Evolutionary conservation across 164 flowering plant genomes (phyloP), one percentile per base, ranked within the genome.

Genomic region (Vitis rupestris): DNA sequence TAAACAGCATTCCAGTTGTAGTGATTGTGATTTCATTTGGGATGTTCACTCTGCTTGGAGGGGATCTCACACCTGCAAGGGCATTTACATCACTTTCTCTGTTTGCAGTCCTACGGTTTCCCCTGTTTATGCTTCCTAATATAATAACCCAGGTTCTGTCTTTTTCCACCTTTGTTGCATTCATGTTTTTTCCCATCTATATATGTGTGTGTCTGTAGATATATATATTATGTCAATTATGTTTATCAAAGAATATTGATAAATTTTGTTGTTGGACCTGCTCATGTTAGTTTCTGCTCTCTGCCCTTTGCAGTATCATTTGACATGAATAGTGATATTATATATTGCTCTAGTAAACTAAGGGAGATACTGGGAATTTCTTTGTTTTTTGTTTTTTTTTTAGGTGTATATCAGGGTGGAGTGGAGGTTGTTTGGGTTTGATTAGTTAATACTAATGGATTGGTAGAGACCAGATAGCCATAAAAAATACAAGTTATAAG

Each of bases 1-100:
- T 96, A 51, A 93, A 90, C 82, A 91, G 97, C 77, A 83, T 92
- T 59, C 99, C 99, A 3, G 98, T 96, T 65, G 66, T 93, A 74
- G 99, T 96, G 76, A 96, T 96, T 68, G 98, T 96, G 80, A 69
- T 87, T 79, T 91, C 99, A 60, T 96, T 96, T 87, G 99, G 97
- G 59, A n/a, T 90, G 83, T 96, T 83, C 86, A 88, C 97, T 52
- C 78, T 96, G 79, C 89, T 96, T 73, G 99, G 99, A 50, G 99
- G 99, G 74, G 83, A 89, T 74, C 81, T 96, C 78, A 96, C 99
- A 71, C 98, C 99, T 75, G 91, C 99, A 47, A 92, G 91, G 81
- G 99, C 99, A 56, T 96, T 96, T 72, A 91, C 98, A 54, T 88
- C 99, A 27, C 89, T 96, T 71, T 93, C 99, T 30, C 82, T 96